Evolutionary conservation across 164 flowering plant species (phyloP), one percentile per base, ranked within the genome.

Genomic region (Vitis rupestris): DNA sequence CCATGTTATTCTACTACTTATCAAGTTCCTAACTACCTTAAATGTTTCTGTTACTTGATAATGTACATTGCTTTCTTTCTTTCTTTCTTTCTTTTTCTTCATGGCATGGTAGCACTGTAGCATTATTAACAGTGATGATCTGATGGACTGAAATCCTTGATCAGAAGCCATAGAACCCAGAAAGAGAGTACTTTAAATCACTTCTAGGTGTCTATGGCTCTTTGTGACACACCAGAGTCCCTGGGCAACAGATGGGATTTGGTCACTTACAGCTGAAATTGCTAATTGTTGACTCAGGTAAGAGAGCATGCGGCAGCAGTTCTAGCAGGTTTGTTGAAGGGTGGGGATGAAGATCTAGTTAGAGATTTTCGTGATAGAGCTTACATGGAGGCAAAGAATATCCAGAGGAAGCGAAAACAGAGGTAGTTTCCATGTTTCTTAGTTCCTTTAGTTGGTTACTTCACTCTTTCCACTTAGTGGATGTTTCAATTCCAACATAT

Each of bases 251-350:
- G 15, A 19, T 70, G 10, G 57, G 47, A 52, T 49, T 57, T 15
- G 64, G 15, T 63, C 11, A 37, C 37, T 61, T 53, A 37, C 31
- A 30, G 56, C 19, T 54, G 44, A 57, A 53, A 44, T 56, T 11
- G 14, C 10, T 73, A 12, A 15, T 66, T 60, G n/a, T 13, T 69
- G 60, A 30, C 11, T 72, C 87, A 95, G 98, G 98, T 95, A 57
- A 86, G 98, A 72, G 97, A 95, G 87, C 98, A 93, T 81, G 99
- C 98, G 50, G 97, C 98, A 16, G 92, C 90, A 19, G 99, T 95
- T 81, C 83, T 95, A 72, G 97, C 99, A 44, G 97, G 97, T 62
- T 79, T 95, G 64, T 83, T 93, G 93, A 91, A 91, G 74, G 95
- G 99, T 37, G 95, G 90, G 61, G 94, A 90, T 77, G 90, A 79